Percentiles rank a stretch among this genome's conserved stretches.
phyloP scores from a whole-genome alignment of 305 asterid genomes.

The Rubia tinctorum region DNA sequence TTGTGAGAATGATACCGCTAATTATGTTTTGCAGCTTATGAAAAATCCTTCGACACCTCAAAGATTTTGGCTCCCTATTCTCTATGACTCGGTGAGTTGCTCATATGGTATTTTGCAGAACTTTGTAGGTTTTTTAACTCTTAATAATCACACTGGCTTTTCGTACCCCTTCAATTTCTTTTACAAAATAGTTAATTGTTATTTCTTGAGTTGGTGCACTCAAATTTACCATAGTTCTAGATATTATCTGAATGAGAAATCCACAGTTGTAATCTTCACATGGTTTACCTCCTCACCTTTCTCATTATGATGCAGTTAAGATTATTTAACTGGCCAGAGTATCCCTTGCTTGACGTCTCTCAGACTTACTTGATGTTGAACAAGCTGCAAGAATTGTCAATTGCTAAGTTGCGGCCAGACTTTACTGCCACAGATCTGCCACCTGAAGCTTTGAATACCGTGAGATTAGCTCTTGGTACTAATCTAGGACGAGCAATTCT shows the following conservation, averaged over 20 bases:
- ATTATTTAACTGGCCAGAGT: conserved; percentile 72
- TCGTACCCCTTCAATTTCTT: neutral
- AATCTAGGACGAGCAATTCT: conserved; percentile 90
- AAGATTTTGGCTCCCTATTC: conserved; percentile 85
- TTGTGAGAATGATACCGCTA: conserved; percentile 14
- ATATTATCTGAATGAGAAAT: neutral
- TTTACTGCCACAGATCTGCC: conserved; percentile 64
- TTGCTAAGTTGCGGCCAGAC: conserved; percentile 77
- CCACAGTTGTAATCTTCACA: neutral
- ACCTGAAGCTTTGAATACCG: conserved; percentile 70
- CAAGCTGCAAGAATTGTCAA: conserved; percentile 85
- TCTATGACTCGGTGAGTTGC: conserved; percentile 67
- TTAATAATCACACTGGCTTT: conserved; percentile 4
- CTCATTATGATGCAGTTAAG: conserved; percentile 51
- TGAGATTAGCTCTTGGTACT: conserved; percentile 83
- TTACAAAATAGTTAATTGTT: neutral
- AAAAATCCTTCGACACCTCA: conserved; percentile 89
- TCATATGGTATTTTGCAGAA: conserved; percentile 13
- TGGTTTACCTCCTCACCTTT: neutral
- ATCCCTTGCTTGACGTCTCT: conserved; percentile 65
- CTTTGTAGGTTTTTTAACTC: conserved; percentile 4
- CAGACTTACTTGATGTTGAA: conserved; percentile 72
- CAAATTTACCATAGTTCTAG: neutral
- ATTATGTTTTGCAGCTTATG: conserved; percentile 70
- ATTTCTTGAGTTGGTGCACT: neutral